Evolutionary conservation across 352 stramenopile species (phyloP), one percentile per base, ranked within the genome.

Genomic region (Phytophthora ohioensis): DNA sequence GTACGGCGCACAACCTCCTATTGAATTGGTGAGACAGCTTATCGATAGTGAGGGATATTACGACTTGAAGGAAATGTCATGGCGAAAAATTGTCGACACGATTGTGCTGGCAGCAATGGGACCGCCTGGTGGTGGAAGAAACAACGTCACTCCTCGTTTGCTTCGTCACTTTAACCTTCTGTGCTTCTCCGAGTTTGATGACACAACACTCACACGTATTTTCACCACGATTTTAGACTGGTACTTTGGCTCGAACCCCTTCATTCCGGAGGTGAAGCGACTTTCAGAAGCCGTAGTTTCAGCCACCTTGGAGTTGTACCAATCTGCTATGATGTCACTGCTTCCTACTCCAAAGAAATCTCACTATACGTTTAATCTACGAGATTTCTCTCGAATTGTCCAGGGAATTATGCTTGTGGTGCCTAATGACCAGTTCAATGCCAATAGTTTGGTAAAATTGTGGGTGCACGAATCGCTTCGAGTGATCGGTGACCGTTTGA

Each of bases 321-420:
- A 94, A 64, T 79, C 87, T 8, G 78, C 87, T 3, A 97, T 97
- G 79, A 78, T 81, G 17, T 72, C 82, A 30, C 75, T 99, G 34
- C 82, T 98, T 3, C 94, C 95, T 31, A 98, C 96, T 11, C 96
- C 96, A 0, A 92, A 94, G 31, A 98, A 98, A 79, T 97, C 88
- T 13, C 96, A 98, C 78, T 99, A 99, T 78, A 98, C 95, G 13
- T 99, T 98, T 76, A 98, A 98, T 51, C 65, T 99, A 54, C 87
- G 95, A 5, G 95, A 98, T 69, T 98, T 98, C 58, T 93, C 88
- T 36, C 80, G 94, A 47, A 93, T 98, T 38, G 88, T 98, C 6
- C 95, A 98, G 61, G 95, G 95, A 32, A 91, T 98, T 31, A 94
- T 98, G 80, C 79, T 98, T 12, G 88, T 97, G 4, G 81, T 88